Evolutionary conservation across 352 stramenopile genomes (phyloP), one percentile per base, ranked within the genome.

Genomic region (Phytophthora capsici): DNA sequence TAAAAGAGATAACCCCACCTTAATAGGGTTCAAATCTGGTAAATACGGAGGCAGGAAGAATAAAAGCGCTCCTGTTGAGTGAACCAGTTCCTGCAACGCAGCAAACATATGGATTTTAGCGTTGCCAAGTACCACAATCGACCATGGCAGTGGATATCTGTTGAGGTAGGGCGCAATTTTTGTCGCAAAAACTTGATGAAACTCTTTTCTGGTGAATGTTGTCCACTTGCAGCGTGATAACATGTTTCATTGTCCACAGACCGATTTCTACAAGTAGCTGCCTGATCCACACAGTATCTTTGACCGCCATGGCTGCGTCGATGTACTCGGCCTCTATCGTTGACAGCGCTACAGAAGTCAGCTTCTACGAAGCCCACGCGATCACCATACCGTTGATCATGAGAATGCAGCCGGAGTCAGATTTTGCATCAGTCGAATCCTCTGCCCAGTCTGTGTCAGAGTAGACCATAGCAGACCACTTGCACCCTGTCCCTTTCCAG

Each of bases 101-200:
- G 0, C 9, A 19, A 65, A 76, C 66, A 75, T 71, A 17, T 75
- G 71, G 16, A 73, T 79, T 16, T 69, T 69, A 14, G 62, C 66
- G 41, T 79, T 71, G 55, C 75, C 62, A 0, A 76, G 14, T 20
- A 73, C 53, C 3, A 73, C 59, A 53, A 75, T 75, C 2, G 51
- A 79, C 23, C 54, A 46, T 5, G 71, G 63, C 10, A 79, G 32
- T 6, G 58, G 50, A 61, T 62, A 75, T 10, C 57, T 57, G 28
- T 75, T 78, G 3, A 79, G 52, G 13, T 62, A 63, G 7, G 59
- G 61, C 1, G 54, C 51, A n/a, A 71, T 69, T 13, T 69, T 57
- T 0, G 43, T 58, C 1, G 20, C 26, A 46, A 76, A 73, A 4
- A 49, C 54, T 2, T 71, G 17, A 30, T 73, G 63, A 45, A 79